phyloP scores from a whole-genome alignment of 805 yeast species.

The Komagataella kurtzmanii region DNA sequence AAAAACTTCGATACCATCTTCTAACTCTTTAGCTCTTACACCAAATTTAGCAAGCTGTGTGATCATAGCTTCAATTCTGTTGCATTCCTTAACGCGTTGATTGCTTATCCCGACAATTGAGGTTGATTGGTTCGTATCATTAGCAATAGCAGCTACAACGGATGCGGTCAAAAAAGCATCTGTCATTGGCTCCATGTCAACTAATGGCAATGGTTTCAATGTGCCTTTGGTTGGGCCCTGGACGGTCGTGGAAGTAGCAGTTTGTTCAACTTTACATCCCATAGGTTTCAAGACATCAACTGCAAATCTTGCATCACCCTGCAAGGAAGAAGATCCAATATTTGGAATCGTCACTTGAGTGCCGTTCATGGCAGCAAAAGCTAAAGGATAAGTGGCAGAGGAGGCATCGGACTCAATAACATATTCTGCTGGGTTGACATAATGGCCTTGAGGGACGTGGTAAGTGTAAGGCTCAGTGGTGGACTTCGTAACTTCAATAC shows the following conservation, averaged over 20 bases:
- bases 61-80: slow-evolving; percentile 92
- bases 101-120: slow-evolving; percentile 92
- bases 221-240: slow-evolving; percentile 70
- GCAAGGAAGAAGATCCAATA: slow-evolving; percentile 82
- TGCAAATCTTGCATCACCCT: slow-evolving; percentile 96
- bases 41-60: slow-evolving; percentile 83
- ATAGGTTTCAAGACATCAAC: slow-evolving; percentile 83
- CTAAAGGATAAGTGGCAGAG: slow-evolving; percentile 94
- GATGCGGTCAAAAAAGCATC: slow-evolving; percentile 96
- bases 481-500: slow-evolving; percentile 62
- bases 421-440: slow-evolving; percentile 71
- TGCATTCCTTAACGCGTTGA: slow-evolving; percentile 96
- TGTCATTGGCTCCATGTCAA: slow-evolving; percentile 99
- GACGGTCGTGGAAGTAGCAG: slow-evolving; percentile 80
- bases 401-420: slow-evolving; percentile 95
- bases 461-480: slow-evolving; percentile 69
- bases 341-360: slow-evolving; percentile 87
- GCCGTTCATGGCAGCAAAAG: slow-evolving; percentile 94
- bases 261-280: slow-evolving; percentile 87
- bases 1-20: slow-evolving; percentile 82
- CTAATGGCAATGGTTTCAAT: slow-evolving; percentile 54
- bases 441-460: slow-evolving; percentile 76
- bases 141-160: slow-evolving; percentile 92
- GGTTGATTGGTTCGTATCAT: slow-evolving; percentile 41
- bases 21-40: slow-evolving; percentile 69